Evolutionary conservation across 345 rosid species (phyloP).

Genomic region (Linum usitatissimum): DNA sequence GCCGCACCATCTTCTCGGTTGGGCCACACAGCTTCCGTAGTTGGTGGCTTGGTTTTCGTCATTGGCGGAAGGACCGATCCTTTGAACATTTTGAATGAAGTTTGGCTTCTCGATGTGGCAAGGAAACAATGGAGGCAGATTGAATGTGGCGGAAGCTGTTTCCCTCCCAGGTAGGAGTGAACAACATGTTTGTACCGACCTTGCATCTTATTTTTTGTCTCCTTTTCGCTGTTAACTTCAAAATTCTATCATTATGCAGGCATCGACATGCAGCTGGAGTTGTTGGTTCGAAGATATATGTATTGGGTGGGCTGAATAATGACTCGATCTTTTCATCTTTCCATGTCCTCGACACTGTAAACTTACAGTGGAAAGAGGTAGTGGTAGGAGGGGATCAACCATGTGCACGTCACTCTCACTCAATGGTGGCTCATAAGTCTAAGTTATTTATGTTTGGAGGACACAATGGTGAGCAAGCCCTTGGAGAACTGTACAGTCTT

Average conservation of each 20-base stretch:
- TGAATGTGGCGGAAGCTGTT: conserved; percentile 41
- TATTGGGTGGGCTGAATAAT: conserved; percentile 66
- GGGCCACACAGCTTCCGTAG: conserved; percentile 68
- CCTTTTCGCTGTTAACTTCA: background rate
- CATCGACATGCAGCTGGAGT: conserved; percentile 84
- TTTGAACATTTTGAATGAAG: conserved; percentile 48
- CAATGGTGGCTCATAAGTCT: conserved; percentile 61
- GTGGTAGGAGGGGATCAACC: conserved; percentile 47
- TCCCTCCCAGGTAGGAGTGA: conserved; percentile 53
- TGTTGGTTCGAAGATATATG: conserved; percentile 57
- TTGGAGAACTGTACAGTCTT: conserved; percentile 72
- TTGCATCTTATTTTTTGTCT: conserved; percentile 1
- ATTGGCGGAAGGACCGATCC: conserved; percentile 92
- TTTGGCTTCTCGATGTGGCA: conserved; percentile 52
- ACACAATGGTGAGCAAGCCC: conserved; percentile 54
- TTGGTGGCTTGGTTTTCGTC: conserved; percentile 53
- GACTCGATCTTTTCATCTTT: conserved; percentile 46
- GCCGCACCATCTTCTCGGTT: conserved; percentile 61
- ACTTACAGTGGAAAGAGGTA: conserved; percentile 55
- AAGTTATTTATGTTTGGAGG: conserved; percentile 73
- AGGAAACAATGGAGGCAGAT: conserved; percentile 45
- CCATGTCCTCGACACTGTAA: conserved; percentile 40
- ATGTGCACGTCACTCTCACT: conserved; percentile 78
- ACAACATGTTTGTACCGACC: conserved; percentile 6
- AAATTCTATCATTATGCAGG: conserved; percentile 30